Evolutionary conservation across 768 basidiomycete species (phyloP), one percentile per base, ranked within the genome.

Genomic region (Wakefieldia striispora): DNA sequence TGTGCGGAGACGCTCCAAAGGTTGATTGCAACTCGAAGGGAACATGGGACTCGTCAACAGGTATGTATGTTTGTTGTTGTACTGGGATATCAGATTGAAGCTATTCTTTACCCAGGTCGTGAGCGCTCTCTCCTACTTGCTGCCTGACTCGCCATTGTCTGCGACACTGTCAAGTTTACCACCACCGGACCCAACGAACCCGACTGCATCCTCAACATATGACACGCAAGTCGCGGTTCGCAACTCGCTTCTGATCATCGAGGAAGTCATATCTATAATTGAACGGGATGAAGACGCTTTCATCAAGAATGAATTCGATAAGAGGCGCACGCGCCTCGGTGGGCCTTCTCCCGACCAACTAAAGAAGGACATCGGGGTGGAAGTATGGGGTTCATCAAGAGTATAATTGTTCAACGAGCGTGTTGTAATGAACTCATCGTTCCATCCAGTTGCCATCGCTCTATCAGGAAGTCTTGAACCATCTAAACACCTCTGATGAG

Each of bases 1-100:
- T 88, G 86, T 51, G 93, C 89, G 2, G 89, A 93, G 64, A 73
- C 76, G 1, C 63, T 95, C 38, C 91, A 97, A 61, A 91, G 84
- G 58, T 68, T 91, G 26, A 70, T 97, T 14, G 77, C 82, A 4
- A 64, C 84, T 3, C 78, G 79, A 29, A 75, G 81, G 40, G 71
- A 79, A 40, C 73, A 82, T 51, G 90, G 88, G 6, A 79, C 79
- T 4, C 73, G 74, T 23, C 62, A 71, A 50, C 77, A 91, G 70
- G 89, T 83, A 60, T 34, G 65, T 53, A 27, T 7, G 14, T 29
- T 26, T 17, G 50, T 49, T 39, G 37, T 23, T 12, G 16, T 29
- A 7, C 27, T 11, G 21, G 17, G 35, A 11, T n/a, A 17, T 44
- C 19, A 3, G 12, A 37, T 36, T 44, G 50, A 49, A 2, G 23